These are phyloP conservation scores for Aspergillus quadricinctus DNA, from an alignment of 2,329 filamentous ascomycete genomes.

Conservation along the genomic window DNA sequence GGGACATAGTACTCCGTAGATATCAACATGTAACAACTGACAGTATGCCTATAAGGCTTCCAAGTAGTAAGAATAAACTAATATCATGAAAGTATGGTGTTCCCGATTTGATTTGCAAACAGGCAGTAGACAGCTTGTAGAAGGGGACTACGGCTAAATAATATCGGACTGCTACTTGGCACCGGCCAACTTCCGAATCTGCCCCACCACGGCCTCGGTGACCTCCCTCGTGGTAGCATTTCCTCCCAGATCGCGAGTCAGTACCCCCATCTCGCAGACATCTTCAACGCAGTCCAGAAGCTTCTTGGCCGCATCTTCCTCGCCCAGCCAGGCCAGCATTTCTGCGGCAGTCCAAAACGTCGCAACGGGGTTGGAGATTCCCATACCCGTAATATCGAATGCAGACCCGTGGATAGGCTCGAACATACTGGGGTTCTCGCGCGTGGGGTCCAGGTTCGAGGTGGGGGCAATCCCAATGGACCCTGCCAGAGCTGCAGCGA, in stretches of 20 bases:
- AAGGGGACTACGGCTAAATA: too few species aligned
- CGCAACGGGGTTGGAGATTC: conserved; percentile 57
- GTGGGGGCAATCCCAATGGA: conserved; percentile 70
- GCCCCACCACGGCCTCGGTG: conserved; percentile 53
- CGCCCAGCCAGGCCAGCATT: conserved; percentile 62
- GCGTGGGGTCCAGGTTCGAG: conserved; percentile 62
- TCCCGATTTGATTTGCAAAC: too few species aligned
- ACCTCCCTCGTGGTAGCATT: conserved; percentile 54
- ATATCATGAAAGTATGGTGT: too few species aligned
- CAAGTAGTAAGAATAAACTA: too few species aligned
- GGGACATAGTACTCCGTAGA: too few species aligned
- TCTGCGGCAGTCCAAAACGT: conserved; percentile 68
- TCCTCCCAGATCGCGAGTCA: conserved; percentile 59
- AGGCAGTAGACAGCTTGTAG: too few species aligned
- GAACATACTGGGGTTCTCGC: conserved; percentile 58
- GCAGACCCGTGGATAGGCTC: conserved; percentile 62
- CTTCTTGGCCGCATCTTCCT: conserved; percentile 52
- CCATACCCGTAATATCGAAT: conserved; percentile 61
- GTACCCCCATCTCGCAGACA: conserved; percentile 52
- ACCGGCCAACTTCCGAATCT: conserved; percentile 44
- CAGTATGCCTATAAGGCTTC: too few species aligned
- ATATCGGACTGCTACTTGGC: not conserved
- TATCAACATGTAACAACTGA: not conserved
- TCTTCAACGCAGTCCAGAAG: conserved; percentile 59
- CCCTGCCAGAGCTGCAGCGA: conserved; percentile 65